These are phyloP conservation scores for Acacia concinna DNA, from an alignment of 331 rosid genomes.

Conservation along the genomic window DNA sequence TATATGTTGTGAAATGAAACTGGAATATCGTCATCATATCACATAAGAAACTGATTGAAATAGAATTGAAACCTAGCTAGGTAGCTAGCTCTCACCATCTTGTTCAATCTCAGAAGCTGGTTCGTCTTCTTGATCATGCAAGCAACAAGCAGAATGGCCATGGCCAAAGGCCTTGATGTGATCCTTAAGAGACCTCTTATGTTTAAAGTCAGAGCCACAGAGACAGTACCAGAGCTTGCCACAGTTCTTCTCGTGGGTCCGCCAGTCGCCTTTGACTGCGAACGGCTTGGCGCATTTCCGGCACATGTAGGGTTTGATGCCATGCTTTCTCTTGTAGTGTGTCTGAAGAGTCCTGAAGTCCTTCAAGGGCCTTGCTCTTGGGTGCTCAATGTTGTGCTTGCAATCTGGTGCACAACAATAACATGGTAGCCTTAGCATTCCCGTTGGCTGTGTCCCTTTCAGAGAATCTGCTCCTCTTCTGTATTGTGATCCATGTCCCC, in stretches of 20 bases:
- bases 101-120: slow-evolving; percentile 59
- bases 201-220: slow-evolving; percentile 87
- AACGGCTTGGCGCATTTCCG: slow-evolving; percentile 65
- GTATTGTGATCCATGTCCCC: slow-evolving; percentile 90
- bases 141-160: slow-evolving; percentile 57
- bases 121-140: slow-evolving; percentile 56
- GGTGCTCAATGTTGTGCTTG: slow-evolving; percentile 78
- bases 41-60: background rate
- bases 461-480: slow-evolving; percentile 82
- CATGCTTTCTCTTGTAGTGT: slow-evolving; percentile 81
- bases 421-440: slow-evolving; percentile 72
- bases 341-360: slow-evolving; percentile 85
- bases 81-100: slow-evolving; percentile 35
- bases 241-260: slow-evolving; percentile 86
- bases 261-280: slow-evolving; percentile 86
- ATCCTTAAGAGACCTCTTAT: slow-evolving; percentile 76
- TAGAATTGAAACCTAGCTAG: background rate
- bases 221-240: slow-evolving; percentile 74
- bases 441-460: slow-evolving; percentile 73
- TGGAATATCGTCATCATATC: background rate
- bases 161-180: slow-evolving; percentile 69
- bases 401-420: slow-evolving; percentile 74
- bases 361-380: slow-evolving; percentile 66
- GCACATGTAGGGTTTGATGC: slow-evolving; percentile 67
- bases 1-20: background rate